Percentiles rank a stretch among this genome's conserved stretches.
Conservation (phyloP, 768 basidiomycete genomes). For the Glaciozyma martinii region DNA sequence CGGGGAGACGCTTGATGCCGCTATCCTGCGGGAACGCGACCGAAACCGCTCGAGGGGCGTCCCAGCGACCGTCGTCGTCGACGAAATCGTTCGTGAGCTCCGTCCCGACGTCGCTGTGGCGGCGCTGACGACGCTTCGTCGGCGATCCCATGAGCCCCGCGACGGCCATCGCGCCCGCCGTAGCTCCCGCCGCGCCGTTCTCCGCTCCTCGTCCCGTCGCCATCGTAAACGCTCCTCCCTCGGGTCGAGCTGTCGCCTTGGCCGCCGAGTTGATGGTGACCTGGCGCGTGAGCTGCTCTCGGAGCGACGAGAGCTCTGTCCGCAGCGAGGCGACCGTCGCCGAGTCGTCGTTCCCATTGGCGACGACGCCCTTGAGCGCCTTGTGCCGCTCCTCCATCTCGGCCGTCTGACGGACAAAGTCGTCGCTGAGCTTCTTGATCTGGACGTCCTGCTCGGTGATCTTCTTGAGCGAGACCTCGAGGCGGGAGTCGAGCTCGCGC, state of each 20-base stretch:
- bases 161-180: slow-evolving; percentile 16
- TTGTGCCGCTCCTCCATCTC: slow-evolving; percentile 71
- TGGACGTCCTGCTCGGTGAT: slow-evolving; percentile 72
- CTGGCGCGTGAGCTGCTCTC: slow-evolving; percentile 92
- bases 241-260: slow-evolving; percentile 32
- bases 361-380: slow-evolving; percentile 37
- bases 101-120: slow-evolving; percentile 19
- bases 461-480: slow-evolving; percentile 68
- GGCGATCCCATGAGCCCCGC: slow-evolving; percentile 4
- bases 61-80: slow-evolving; percentile 29
- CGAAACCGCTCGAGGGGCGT: slow-evolving; percentile 27
- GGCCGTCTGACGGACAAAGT: slow-evolving; percentile 60
- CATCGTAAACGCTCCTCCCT: slow-evolving; percentile 38
- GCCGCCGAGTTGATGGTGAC: slow-evolving; percentile 61
- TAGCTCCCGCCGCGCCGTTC: slow-evolving; percentile 35
- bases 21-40: slow-evolving; percentile 32
- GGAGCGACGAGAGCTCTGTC: slow-evolving; percentile 80
- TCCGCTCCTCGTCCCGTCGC: slow-evolving; percentile 47
- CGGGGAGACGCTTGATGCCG: slow-evolving; percentile 17
- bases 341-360: slow-evolving; percentile 60
- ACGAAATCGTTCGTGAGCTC: slow-evolving; percentile 3
- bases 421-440: slow-evolving; percentile 70
- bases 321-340: slow-evolving; percentile 81
- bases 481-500: slow-evolving; percentile 63
- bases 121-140: slow-evolving; percentile 24